Conservation (phyloP, 768 basidiomycete genomes). For the Tulasnella sp. region DNA sequence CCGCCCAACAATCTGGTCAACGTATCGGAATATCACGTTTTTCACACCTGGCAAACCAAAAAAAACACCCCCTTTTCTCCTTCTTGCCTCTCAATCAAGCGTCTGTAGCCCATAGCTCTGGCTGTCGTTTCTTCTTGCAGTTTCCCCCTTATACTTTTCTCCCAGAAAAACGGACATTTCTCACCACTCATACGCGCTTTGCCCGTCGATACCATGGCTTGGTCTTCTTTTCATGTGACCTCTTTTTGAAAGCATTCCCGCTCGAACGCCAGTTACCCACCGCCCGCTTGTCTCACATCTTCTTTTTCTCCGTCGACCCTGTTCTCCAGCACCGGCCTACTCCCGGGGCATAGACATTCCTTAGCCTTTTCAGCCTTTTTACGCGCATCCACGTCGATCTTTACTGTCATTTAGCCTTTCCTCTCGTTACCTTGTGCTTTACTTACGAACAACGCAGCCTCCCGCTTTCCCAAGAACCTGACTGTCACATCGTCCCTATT, state of each 20-base stretch:
- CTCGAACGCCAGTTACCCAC: constrained; percentile 4
- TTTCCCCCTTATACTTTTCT: neutral
- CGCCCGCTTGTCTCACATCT: constrained; percentile 7
- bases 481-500: neutral
- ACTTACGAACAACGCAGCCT: constrained; percentile 16
- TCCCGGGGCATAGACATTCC: constrained; percentile 8
- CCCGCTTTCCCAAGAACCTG: constrained; percentile 10
- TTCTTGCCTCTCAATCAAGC: constrained; percentile 20
- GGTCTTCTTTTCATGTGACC: constrained; percentile 19
- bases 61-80: constrained; percentile 24
- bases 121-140: constrained; percentile 14
- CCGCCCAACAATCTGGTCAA: constrained; percentile 18
- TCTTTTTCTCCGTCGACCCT: constrained; percentile 9
- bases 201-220: constrained; percentile 19
- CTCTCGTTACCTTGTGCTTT: constrained; percentile 14
- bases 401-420: constrained; percentile 16
- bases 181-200: constrained; percentile 12
- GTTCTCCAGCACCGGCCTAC: neutral
- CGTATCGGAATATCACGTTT: constrained; percentile 21
- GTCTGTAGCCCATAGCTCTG: constrained; percentile 25
- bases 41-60: constrained; percentile 21
- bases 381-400: constrained; percentile 17
- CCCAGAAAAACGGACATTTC: constrained; percentile 20
- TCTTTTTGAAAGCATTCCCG: constrained; percentile 20
- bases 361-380: neutral